Evolutionary conservation across 2,329 filamentous ascomycete species (phyloP), one percentile per base, ranked within the genome.

Genomic region (Juglanconis sp.): DNA sequence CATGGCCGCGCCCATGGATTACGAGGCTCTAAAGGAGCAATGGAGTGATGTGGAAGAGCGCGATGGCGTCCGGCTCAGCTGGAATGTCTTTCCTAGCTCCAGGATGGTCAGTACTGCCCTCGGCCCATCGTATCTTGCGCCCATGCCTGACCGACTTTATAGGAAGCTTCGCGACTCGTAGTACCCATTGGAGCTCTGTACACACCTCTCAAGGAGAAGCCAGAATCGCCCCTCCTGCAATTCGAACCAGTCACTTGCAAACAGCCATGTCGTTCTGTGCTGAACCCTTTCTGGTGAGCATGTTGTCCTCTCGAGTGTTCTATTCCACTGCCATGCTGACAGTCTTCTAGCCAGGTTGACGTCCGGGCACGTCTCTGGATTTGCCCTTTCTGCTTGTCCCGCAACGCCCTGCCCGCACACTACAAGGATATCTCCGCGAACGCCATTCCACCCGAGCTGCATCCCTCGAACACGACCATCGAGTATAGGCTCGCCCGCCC

Each of bases 221-320:
- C 89, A 30, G 90, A 96, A 65, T 91, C 91, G 31, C 92, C 93
- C 58, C 79, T 96, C 65, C 83, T 99, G 56, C 91, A 96, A 74
- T 98, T 98, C 77, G 94, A 98, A 77, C 95, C 95, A 17, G 92
- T 99, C 47, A 93, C 91, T 63, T 99, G 95, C 87, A 97, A 97
- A 78, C 86, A 90, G 73, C 95, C 95, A 64, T 99, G 95, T 77
- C 89, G 93, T 75, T 94, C 94, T 57, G 92, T 98, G 42, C 82
- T 99, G 74, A 99, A 99, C 74, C 95, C 95, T 49, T 98, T 93
- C 81, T 97, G 94, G 92, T 96, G 83, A 71, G 85, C 70, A 48
- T 32, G 62, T 31, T 47, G 13, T 31, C 49, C 46, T 48, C 3
- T 48, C 48, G 10, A 34, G 35, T 48, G 40, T 46, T 35, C 53